Conservation (phyloP, 2,329 filamentous ascomycete genomes). For the Aspergillus spinulosporus region DNA sequence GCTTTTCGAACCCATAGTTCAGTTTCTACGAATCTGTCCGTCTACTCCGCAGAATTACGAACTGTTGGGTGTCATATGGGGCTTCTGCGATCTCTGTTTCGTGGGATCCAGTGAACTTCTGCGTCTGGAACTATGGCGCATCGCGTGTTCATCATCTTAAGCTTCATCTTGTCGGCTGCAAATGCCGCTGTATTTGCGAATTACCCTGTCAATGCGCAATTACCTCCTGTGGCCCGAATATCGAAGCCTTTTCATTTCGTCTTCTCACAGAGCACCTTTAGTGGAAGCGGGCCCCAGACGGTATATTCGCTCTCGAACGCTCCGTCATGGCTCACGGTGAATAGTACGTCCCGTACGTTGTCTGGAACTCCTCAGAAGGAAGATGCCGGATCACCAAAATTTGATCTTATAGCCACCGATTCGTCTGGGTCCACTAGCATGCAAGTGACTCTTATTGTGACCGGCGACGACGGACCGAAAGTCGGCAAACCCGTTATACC, state of each 20-base stretch:
- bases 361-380: slow-evolving; percentile 66
- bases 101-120: slow-evolving; percentile 20
- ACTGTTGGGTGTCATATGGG: slow-evolving; percentile 7
- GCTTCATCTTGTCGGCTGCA: slow-evolving; percentile 28
- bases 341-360: slow-evolving; percentile 64
- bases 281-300: slow-evolving; percentile 56
- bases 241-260: slow-evolving; percentile 52
- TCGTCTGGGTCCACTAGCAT: slow-evolving; percentile 62
- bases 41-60: slow-evolving; percentile 1
- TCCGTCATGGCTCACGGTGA: slow-evolving; percentile 73
- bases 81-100: slow-evolving; percentile 17
- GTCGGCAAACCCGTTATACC: slow-evolving; percentile 36
- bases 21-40: slow-evolving; percentile 15
- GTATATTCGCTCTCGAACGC: slow-evolving; percentile 66
- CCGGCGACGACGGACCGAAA: slow-evolving; percentile 45
- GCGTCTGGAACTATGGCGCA: slow-evolving; percentile 29
- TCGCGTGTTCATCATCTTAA: slow-evolving; percentile 28
- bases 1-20: slow-evolving; percentile 10
- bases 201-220: slow-evolving; percentile 81
- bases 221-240: slow-evolving; percentile 74
- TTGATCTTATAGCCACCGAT: slow-evolving; percentile 71
- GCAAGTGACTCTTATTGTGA: slow-evolving; percentile 70
- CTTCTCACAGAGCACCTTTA: slow-evolving; percentile 65
- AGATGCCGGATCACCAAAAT: slow-evolving; percentile 60
- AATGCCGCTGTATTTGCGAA: slow-evolving; percentile 44